phyloP scores from a whole-genome alignment of 192 early-diverging fungal genomes.

The Haplosporangium gracile region DNA sequence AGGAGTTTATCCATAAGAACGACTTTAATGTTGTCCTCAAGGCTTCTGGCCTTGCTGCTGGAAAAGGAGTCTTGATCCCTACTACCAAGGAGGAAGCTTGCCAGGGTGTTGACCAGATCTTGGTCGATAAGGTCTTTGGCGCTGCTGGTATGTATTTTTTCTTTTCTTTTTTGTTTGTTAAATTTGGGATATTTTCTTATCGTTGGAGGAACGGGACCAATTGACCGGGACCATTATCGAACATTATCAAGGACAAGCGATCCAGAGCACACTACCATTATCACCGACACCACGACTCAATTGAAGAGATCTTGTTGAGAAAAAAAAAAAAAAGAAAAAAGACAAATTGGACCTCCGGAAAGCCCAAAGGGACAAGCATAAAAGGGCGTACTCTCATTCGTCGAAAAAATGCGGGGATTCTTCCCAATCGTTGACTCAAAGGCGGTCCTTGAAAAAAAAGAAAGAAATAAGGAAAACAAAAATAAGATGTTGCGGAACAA shows the following conservation, averaged over 20 bases:
- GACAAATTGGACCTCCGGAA: constrained; percentile 9
- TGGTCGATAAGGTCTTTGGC: constrained; percentile 94
- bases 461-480: background rate
- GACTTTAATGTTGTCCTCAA: constrained; percentile 57
- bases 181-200: background rate
- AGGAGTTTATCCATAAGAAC: constrained; percentile 33
- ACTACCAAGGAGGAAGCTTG: constrained; percentile 87
- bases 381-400: constrained; percentile 23
- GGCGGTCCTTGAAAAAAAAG: constrained; percentile 21
- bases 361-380: background rate
- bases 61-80: constrained; percentile 97
- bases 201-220: background rate
- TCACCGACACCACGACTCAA: background rate
- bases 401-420: constrained; percentile 54
- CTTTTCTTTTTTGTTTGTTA: background rate
- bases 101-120: constrained; percentile 85
- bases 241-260: background rate
- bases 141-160: constrained; percentile 70
- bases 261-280: background rate
- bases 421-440: constrained; percentile 19
- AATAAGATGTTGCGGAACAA: background rate
- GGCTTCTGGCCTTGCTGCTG: constrained; percentile 97
- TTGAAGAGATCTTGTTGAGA: background rate
- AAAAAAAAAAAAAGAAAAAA: constrained; percentile 6
- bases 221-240: background rate